phyloP scores from a whole-genome alignment of 345 rosid genomes.

The Trapa incisa region DNA sequence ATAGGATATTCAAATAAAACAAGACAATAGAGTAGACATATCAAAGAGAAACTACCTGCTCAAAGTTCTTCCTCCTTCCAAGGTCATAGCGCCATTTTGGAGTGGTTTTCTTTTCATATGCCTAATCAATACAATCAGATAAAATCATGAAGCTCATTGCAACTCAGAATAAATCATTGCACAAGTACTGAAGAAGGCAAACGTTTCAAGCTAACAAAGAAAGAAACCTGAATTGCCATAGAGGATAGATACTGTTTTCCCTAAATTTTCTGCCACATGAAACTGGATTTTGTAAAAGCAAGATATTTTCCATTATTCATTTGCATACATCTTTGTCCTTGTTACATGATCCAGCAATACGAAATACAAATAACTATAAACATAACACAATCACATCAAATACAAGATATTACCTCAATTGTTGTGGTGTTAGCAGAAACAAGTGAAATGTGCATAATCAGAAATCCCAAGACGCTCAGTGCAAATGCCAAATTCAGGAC shows the following conservation, averaged over 20 bases:
- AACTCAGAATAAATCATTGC: not conserved
- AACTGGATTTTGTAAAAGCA: not conserved
- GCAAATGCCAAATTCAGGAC: conserved; percentile 94
- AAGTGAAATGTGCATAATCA: conserved; percentile 83
- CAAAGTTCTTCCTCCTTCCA: conserved; percentile 76
- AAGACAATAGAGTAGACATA: not conserved
- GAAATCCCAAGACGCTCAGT: conserved; percentile 83
- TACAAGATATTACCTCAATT: conserved; percentile 53
- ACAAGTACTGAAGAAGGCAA: not conserved
- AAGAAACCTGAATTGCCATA: not conserved
- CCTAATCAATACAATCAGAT: conserved; percentile 28
- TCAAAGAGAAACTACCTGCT: conserved; percentile 41
- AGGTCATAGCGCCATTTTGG: conserved; percentile 93
- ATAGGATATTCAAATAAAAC: not conserved
- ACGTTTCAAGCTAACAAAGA: not conserved
- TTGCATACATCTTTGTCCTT: not conserved
- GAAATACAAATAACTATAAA: not conserved
- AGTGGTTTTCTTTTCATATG: conserved; percentile 88
- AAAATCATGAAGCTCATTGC: not conserved
- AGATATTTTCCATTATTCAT: not conserved
- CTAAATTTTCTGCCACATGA: not conserved
- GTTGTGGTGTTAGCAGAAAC: conserved; percentile 88
- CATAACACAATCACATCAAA: not conserved
- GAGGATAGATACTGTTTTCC: not conserved
- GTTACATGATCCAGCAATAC: not conserved